Conservation (phyloP, 2,329 filamentous ascomycete genomes). For the Penicillium capsulatum region DNA sequence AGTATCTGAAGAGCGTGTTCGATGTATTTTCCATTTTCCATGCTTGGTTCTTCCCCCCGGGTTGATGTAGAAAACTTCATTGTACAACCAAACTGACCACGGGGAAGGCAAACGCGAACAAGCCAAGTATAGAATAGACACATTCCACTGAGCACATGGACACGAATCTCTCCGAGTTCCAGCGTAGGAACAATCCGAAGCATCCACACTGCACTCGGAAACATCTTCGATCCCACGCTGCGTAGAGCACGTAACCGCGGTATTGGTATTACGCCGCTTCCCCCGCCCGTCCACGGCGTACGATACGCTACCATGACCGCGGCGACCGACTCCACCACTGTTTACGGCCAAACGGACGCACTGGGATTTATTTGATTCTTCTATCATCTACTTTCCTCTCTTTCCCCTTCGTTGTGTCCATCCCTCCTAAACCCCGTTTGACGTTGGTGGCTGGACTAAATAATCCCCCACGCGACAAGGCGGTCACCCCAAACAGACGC, state of each 20-base stretch:
- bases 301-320: conserved; percentile 14
- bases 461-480: conserved; percentile 26
- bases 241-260: conserved; percentile 9
- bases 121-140: no score
- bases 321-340: conserved; percentile 16
- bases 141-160: no score
- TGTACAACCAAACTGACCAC: no score
- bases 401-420: background rate
- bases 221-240: conserved; percentile 22
- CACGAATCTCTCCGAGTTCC: no score
- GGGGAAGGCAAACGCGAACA: no score
- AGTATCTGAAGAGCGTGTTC: no score
- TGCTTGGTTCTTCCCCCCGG: no score
- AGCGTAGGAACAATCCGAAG: conserved; percentile 9
- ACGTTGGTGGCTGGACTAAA: conserved; percentile 1
- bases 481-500: conserved; percentile 29
- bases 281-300: conserved; percentile 5
- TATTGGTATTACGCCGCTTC: conserved; percentile 16
- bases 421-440: background rate
- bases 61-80: no score
- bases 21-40: no score
- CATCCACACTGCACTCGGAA: conserved; percentile 22
- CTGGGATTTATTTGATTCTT: conserved; percentile 9
- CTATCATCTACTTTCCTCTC: conserved; percentile 3
- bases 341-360: conserved; percentile 23